Evolutionary conservation across 2,329 filamentous ascomycete species (phyloP).

Genomic region (Ophiocordyceps polyrhachis-furcata): DNA sequence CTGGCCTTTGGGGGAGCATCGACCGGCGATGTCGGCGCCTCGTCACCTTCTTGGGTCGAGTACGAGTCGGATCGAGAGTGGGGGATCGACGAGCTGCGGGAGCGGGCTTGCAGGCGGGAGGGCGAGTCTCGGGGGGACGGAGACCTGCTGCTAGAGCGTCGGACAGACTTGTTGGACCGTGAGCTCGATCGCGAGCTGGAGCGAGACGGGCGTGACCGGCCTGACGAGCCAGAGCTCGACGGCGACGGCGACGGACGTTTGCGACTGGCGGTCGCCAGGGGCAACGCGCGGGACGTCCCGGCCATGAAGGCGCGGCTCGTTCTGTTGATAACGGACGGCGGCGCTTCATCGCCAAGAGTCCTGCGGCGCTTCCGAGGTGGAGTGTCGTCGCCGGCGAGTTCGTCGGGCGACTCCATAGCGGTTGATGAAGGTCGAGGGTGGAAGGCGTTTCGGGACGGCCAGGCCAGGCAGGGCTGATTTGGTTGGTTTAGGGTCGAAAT

Average conservation of each 20-base stretch:
- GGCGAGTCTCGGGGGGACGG: constrained; percentile 5
- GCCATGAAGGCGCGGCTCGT: neutral
- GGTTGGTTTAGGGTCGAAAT: neutral
- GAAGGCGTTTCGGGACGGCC: neutral
- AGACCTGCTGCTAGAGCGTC: constrained; percentile 14
- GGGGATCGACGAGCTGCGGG: constrained; percentile 11
- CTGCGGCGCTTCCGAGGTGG: neutral
- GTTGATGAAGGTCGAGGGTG: constrained; percentile 2
- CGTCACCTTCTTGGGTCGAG: constrained; percentile 2
- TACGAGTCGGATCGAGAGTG: constrained; percentile 8
- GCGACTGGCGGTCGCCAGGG: neutral
- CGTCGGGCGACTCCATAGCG: constrained; percentile 13
- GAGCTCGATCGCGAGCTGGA: constrained; percentile 10
- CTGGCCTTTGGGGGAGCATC: constrained; percentile 37
- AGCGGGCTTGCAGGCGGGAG: constrained; percentile 12
- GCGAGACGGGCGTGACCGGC: neutral
- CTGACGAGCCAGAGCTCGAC: constrained; percentile 10
- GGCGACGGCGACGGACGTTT: neutral
- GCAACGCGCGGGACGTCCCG: neutral
- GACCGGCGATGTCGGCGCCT: constrained; percentile 17
- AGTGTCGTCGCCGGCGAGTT: constrained; percentile 4
- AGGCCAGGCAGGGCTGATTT: neutral
- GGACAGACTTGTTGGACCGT: constrained; percentile 17
- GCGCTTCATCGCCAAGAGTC: neutral
- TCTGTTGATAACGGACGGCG: neutral